Percentiles rank a stretch among this genome's conserved stretches.
These are phyloP conservation scores for Calonectria pseudoreteaudii DNA, from an alignment of 2,329 filamentous ascomycete genomes.

Conservation along the genomic window DNA sequence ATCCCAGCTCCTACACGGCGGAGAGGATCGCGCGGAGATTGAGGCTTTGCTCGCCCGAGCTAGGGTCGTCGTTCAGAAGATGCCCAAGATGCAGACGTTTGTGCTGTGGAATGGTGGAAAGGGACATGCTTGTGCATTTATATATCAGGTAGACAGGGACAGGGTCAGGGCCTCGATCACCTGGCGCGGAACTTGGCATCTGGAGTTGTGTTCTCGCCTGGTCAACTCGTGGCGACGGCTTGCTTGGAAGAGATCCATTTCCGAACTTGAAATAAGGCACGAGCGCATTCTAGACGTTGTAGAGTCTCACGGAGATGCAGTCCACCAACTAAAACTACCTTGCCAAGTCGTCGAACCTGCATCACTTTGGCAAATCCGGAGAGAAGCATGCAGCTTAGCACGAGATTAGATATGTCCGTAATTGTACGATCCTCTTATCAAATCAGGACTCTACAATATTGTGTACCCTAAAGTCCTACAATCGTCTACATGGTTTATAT, in stretches of 20 bases:
- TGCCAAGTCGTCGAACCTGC: conserved; percentile 46
- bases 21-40: conserved; percentile 29
- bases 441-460: no score
- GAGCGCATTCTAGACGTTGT: conserved; percentile 36
- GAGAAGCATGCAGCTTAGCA: conserved; percentile 29
- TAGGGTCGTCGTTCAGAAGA: conserved; percentile 36
- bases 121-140: conserved; percentile 48
- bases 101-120: conserved; percentile 49
- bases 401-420: no score
- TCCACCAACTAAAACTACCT: conserved; percentile 46
- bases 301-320: conserved; percentile 46
- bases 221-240: conserved; percentile 32
- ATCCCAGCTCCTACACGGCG: conserved; percentile 42
- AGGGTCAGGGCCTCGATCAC: conserved; percentile 40
- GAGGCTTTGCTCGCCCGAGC: conserved; percentile 41
- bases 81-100: conserved; percentile 47
- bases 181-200: conserved; percentile 49
- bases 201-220: conserved; percentile 40
- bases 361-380: conserved; percentile 50
- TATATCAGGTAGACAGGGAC: conserved; percentile 41
- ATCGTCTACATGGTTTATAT: no score
- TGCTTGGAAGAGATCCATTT: conserved; percentile 17
- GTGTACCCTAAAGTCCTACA: no score
- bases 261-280: conserved; percentile 38
- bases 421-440: no score